Evolutionary conservation across 208 protist species (phyloP).

Genomic region (Crithidia acanthocephali): DNA sequence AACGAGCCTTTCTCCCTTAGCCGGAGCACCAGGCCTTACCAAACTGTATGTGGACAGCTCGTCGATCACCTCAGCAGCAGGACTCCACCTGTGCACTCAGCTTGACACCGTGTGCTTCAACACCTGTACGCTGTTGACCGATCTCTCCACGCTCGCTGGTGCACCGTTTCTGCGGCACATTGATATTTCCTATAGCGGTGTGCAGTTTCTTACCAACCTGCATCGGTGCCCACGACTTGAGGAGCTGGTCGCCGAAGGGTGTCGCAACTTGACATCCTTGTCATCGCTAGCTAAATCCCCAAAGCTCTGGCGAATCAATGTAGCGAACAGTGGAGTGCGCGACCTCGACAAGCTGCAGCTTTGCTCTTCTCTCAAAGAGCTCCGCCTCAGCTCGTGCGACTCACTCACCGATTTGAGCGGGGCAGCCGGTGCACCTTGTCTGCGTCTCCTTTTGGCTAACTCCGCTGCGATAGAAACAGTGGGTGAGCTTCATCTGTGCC

Average conservation of each 20-base stretch:
- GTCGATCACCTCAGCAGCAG: neutral
- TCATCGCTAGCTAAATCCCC: neutral
- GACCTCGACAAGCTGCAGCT: neutral
- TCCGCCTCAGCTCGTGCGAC: neutral
- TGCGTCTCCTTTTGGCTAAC: neutral
- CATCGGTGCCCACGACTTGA: neutral
- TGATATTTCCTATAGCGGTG: neutral
- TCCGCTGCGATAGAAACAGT: neutral
- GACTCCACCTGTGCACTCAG: neutral
- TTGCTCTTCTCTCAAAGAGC: neutral
- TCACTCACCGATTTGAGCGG: neutral
- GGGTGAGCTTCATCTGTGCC: neutral
- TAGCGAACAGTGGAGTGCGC: neutral
- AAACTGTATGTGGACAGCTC: neutral
- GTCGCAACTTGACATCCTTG: neutral
- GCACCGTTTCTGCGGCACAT: neutral
- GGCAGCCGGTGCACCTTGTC: neutral
- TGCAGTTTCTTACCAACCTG: neutral
- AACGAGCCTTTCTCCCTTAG: neutral
- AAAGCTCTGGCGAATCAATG: neutral
- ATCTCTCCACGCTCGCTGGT: neutral
- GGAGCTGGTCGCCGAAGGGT: neutral
- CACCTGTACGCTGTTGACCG: neutral
- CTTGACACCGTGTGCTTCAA: neutral
- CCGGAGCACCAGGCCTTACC: neutral